Percentiles rank a stretch among this genome's conserved stretches.
Conservation (phyloP, 345 rosid species). For the Combretum micranthum region DNA sequence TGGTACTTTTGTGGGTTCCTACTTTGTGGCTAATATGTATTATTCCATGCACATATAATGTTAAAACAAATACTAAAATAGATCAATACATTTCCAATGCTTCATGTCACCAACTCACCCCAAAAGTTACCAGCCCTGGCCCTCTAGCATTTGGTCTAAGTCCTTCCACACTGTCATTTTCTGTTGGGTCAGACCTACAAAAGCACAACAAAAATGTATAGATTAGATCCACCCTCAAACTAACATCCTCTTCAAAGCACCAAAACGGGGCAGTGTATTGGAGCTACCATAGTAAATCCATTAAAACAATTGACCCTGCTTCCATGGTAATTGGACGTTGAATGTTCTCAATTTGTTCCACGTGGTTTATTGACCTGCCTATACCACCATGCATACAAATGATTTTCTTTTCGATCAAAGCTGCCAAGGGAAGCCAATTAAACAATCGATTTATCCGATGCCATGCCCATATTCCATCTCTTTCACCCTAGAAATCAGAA, state of each 20-base stretch:
- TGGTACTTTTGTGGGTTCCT: too few relatives aligned
- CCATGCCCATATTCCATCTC: conserved; percentile 99
- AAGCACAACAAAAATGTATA: not conserved
- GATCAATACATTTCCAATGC: too few relatives aligned
- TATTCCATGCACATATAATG: too few relatives aligned
- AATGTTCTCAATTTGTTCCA: conserved; percentile 91
- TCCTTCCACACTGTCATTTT: conserved; percentile 99
- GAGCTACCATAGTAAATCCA: conserved; percentile 83
- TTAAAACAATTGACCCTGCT: conserved; percentile 90
- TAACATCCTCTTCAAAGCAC: not conserved
- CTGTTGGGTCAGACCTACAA: conserved; percentile 96
- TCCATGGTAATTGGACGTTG: conserved; percentile 98
- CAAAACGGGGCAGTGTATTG: not conserved
- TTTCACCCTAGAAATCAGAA: conserved; percentile 68
- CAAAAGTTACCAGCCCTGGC: conserved; percentile 95
- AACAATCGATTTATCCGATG: conserved; percentile 94
- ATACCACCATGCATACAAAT: conserved; percentile 99
- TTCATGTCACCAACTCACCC: conserved; percentile 46
- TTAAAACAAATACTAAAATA: too few relatives aligned
- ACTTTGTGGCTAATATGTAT: too few relatives aligned
- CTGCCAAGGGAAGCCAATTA: conserved; percentile 97
- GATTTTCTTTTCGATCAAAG: conserved; percentile 90
- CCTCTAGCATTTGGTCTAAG: conserved; percentile 98
- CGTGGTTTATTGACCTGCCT: conserved; percentile 94
- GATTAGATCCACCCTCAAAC: too few relatives aligned